Evolutionary conservation across 2,329 filamentous ascomycete genomes (phyloP), one percentile per base, ranked within the genome.

Genomic region (Hypoxylon sp.): DNA sequence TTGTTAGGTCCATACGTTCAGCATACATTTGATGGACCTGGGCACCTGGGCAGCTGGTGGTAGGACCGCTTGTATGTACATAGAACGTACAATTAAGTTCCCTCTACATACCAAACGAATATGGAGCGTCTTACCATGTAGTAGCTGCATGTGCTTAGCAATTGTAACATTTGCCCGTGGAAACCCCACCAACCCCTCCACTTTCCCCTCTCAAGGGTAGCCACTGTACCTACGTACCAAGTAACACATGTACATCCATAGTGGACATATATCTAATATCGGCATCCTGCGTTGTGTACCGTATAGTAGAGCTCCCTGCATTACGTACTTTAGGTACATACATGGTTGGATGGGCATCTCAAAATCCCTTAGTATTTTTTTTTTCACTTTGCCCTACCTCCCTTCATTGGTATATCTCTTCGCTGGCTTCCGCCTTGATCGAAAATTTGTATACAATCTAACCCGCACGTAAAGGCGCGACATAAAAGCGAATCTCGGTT

Each of bases 321-420:
- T 37, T 54, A 55, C 52, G 19, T 55, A 55, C 17, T 13, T 35
- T 24, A 9, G 13, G 52, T 57, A 48, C 44, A 2, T 44, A n/a
- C 22, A 19, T 17, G 14, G 11, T 37, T 47, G 31, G 33, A 64
- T 64, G 48, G 54, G 42, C 44, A 44, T 59, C 13, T 59, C 5
- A 46, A 39, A 65, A 65, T 55, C 51, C 48, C 51, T 55, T 60
- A 26, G 13, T 29, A 29, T 31, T 59, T 22, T 29, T 39, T 35
- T 19, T 31, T 60, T 44, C 3, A 39, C 26, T 11, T 47, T 35
- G 37, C 29, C 60, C 47, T 58, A 29, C 31, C 11, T 6, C n/a
- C 3, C 17, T 50, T 29, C 26, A 29, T 29, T 44, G 33, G 5
- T 29, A 17, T 17, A 42, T 13, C 35, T 63, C 31, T 22, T 24